phyloP scores from a whole-genome alignment of 805 yeast genomes.

The Pichia gijzeniarum region DNA sequence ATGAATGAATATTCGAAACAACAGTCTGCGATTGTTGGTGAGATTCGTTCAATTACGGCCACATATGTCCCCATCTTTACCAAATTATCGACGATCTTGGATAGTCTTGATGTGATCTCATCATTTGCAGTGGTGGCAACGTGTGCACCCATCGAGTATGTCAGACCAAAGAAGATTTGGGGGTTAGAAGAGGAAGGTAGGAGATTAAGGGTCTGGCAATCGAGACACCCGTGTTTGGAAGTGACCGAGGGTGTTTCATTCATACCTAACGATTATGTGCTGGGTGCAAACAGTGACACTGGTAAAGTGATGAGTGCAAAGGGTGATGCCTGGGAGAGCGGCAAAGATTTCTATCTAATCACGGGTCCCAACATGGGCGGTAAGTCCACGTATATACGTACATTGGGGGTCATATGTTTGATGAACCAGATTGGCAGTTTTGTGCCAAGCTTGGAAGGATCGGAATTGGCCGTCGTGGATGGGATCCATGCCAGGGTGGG shows the following conservation, averaged over 20 bases:
- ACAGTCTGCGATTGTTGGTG: constrained; percentile 74
- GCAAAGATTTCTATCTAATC: constrained; percentile 70
- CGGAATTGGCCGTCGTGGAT: constrained; percentile 81
- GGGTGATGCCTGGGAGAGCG: constrained; percentile 9
- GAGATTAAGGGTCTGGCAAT: constrained; percentile 52
- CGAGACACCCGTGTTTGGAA: constrained; percentile 94
- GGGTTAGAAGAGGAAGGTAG: constrained; percentile 42
- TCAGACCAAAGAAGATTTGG: constrained; percentile 59
- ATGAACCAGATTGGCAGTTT: constrained; percentile 89
- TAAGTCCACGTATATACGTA: constrained; percentile 87
- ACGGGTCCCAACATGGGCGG: constrained; percentile 99
- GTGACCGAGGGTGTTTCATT: constrained; percentile 86
- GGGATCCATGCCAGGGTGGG: constrained; percentile 96
- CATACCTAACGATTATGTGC: constrained; percentile 81
- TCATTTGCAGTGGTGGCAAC: constrained; percentile 82
- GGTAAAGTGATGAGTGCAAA: neutral
- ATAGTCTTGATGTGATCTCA: constrained; percentile 76
- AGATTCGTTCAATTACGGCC: constrained; percentile 71
- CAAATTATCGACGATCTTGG: constrained; percentile 54
- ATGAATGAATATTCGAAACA: constrained; percentile 64
- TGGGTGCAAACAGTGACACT: constrained; percentile 23
- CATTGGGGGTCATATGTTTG: constrained; percentile 78
- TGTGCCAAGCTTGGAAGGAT: constrained; percentile 66
- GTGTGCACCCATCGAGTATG: constrained; percentile 77
- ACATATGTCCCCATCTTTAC: constrained; percentile 79